phyloP scores from a whole-genome alignment of 352 stramenopile genomes.

The Aphanomyces cochlioides region DNA sequence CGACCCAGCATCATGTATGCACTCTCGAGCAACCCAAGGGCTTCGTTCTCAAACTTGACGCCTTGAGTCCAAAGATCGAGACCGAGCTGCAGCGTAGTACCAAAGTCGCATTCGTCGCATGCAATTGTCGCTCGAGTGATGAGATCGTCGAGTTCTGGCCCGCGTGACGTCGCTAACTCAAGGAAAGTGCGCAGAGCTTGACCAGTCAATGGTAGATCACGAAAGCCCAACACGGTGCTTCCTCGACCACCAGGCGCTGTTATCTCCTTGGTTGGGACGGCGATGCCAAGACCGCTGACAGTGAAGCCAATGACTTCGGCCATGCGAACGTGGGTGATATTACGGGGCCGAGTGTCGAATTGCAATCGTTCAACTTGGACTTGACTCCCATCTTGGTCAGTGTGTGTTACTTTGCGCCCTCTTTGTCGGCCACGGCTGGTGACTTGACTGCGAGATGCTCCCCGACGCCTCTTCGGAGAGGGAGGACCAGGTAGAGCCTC shows the following conservation, averaged over 20 bases:
- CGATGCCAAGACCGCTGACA: constrained; percentile 41
- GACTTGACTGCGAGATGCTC: too few relatives aligned
- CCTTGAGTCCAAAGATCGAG: constrained; percentile 56
- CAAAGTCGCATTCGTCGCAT: constrained; percentile 69
- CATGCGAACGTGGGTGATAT: neutral
- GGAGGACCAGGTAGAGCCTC: too few relatives aligned
- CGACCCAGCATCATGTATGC: constrained; percentile 51
- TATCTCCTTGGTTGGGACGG: constrained; percentile 41
- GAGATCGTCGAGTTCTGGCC: constrained; percentile 41
- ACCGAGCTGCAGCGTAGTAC: constrained; percentile 54
- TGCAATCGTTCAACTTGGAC: neutral
- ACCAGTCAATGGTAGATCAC: constrained; percentile 45
- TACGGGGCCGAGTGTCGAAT: neutral
- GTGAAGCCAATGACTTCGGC: constrained; percentile 22
- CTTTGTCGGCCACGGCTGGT: too few relatives aligned
- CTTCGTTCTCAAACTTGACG: constrained; percentile 44
- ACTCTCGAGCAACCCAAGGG: constrained; percentile 44
- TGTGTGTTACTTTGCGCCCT: too few relatives aligned
- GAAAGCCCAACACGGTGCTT: constrained; percentile 53
- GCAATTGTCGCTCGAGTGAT: constrained; percentile 63
- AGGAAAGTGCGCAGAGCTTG: constrained; percentile 41
- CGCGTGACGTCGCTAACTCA: constrained; percentile 26
- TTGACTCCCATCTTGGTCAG: neutral
- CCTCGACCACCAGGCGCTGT: too few relatives aligned
- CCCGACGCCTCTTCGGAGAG: too few relatives aligned